Evolutionary conservation across 208 protist species (phyloP), one percentile per base, ranked within the genome.

Genomic region (Leishmania gerbilli): DNA sequence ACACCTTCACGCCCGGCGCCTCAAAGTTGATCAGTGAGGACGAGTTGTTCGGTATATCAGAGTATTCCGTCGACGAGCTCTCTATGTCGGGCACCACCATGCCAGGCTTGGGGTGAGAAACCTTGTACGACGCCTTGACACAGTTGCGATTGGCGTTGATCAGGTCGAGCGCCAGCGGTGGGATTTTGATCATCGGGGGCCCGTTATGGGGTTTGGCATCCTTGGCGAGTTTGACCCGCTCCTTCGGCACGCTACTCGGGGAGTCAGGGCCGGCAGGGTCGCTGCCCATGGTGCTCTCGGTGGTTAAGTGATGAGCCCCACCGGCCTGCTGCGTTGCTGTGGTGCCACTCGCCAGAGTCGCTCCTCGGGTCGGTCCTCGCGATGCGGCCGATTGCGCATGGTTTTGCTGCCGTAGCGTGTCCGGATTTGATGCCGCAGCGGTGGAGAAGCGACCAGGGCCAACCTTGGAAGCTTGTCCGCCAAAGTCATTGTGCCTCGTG

Each of bases 201-300:
- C 71, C 79, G n/a, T 65, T 67, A n/a, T 37, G 69, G 40, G 78
- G 77, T 62, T 82, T 88, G 34, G 45, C 79, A 74, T 60, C 51
- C 17, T 64, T 69, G 65, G 82, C 80, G 17, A 74, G 51, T 19
- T 78, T 79, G 37, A 80, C 75, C 3, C 80, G 84, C 84, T 84
- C 80, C 64, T 75, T 78, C 67, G 80, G 67, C 21, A 80, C 84
- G 80, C 81, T 71, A 21, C 84, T 67, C 8, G 84, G 74, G n/a
- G 84, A 84, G 53, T 75, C 67, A 9, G 76, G 17, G 2, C 68
- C 65, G 13, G 5, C 13, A 5, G 81, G 77, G 60, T 71, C 68
- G 40, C 58, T 62, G 5, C 17, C 68, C 21, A 45, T 40, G 65
- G 80, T 74, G 79, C 68, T 62, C 45, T 82, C 74, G 65, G 71